phyloP scores from a whole-genome alignment of 2,329 filamentous ascomycete genomes.

The Aspergillus ustus region DNA sequence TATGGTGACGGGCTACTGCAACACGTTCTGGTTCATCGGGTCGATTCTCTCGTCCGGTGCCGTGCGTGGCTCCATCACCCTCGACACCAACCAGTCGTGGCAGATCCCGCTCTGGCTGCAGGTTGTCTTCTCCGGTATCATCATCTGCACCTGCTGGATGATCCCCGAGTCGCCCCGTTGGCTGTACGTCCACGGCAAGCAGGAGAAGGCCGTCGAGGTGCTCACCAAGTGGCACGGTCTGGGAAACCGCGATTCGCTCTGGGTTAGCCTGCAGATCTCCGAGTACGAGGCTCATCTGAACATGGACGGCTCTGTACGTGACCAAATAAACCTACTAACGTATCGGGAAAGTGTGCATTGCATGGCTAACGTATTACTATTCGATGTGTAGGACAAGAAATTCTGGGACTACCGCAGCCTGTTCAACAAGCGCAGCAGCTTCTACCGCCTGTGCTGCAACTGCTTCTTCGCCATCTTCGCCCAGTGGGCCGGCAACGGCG shows the following conservation, averaged over 20 bases:
- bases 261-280: constrained; percentile 36
- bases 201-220: constrained; percentile 60
- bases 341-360: too few relatives aligned
- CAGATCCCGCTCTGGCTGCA: constrained; percentile 62
- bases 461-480: background rate
- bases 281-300: constrained; percentile 40
- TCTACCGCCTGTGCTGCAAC: background rate
- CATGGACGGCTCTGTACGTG: constrained; percentile 51
- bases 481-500: background rate
- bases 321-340: constrained; percentile 52
- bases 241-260: constrained; percentile 38
- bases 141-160: constrained; percentile 55
- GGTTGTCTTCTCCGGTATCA: constrained; percentile 51
- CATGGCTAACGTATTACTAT: constrained; percentile 43
- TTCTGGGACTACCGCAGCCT: background rate
- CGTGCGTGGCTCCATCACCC: constrained; percentile 52
- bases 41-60: constrained; percentile 60
- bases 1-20: constrained; percentile 64
- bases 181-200: constrained; percentile 63
- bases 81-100: constrained; percentile 58
- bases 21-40: constrained; percentile 56
- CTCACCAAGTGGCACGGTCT: constrained; percentile 64
- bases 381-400: constrained; percentile 49
- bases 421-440: background rate
- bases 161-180: constrained; percentile 67